Base-by-base conservation (phyloP, 306 rosid species). In the Cicer pinnatifidum region DNA sequence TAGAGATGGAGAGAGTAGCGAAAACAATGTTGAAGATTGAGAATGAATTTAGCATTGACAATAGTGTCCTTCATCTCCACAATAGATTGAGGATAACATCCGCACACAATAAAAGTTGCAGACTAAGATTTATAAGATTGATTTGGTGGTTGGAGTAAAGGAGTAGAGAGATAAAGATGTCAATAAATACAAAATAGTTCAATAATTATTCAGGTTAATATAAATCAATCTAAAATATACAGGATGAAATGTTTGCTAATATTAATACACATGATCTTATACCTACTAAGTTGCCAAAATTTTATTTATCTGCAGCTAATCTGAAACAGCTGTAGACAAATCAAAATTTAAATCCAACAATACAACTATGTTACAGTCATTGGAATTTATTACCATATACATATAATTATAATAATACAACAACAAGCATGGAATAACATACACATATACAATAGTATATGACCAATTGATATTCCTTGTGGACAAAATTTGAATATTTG, bases 281-380 rank as follows among this genome's bases (percentile, higher is more conserved):
- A 61, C 46, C 44, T n/a, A 61, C 15, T 45, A n/a, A n/a, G 46
- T 37, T 35, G 5, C 23, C 6, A 15, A 61, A 19, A 37, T 19
- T 61, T 35, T 39, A 60, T 61, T 37, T 61, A 61, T 61, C 45
- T 4, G 67, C 67, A n/a, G 12, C 46, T 37, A 37, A 61, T 61
- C 67, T 8, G 11, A 37, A 20, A 61, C 11, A 61, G 11, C 20
- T 10, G 75, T 20, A 44, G 33, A 23, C 3, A 0, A 9, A 58
- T 58, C 57, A 43, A 59, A 43, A 23, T 57, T 58, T 11, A 11
- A 64, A 5, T 64, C 69, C 15, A 39, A 63, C 50, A 40, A 64
- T 16, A 41, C 69, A 73, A 10, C 20, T 43, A 57, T 4, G 20
- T 12, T 7, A 54, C 63, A 11, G 19, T 15, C 75, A 11, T 61